Evolutionary conservation across 2,329 filamentous ascomycete species (phyloP), one percentile per base, ranked within the genome.

Genomic region (Nectriaceae sp.): DNA sequence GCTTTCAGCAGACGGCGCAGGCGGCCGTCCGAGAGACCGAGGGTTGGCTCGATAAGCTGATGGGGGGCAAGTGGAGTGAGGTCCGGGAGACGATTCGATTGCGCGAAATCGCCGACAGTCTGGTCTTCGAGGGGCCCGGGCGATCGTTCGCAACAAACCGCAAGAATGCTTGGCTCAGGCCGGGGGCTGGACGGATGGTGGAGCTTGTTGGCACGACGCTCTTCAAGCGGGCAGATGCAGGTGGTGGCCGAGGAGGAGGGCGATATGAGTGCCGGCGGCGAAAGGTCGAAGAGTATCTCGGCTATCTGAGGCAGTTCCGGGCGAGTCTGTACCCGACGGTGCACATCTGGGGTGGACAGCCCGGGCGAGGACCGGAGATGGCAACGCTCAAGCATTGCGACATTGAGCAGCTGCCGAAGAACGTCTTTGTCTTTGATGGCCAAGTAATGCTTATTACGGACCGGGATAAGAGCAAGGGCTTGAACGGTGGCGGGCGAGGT

Each of bases 381-480:
- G 21, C 40, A 31, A 54, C 52, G 22, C 35, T 54, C 11, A 16
- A 33, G 35, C 48, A 52, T 31, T 52, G 52, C 42, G 49, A 54
- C 16, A 31, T 24, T n/a, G 5, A 33, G 45, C 37, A 54, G 42
- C 40, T 52, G 21, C 15, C 22, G 24, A 22, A 24, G 18, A 55
- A 55, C 26, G 18, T 48, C 1, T 53, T 53, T 22, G 13, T 53
- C 6, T 46, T 44, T n/a, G 46, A 50, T 26, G 38, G 49, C 11
- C 41, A 44, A 38, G 40, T 55, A 4, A 47, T 52, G 40, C 15
- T 48, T 6, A 35, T 55, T 3, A 55, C 49, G 11, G 49, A 55
- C 33, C 49, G 41, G 2, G 47, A 55, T 20, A 55, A 52, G 33
- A 42, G n/a, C 16, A 49, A 43, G 50, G 36, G 36, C 4, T 48